These are phyloP conservation scores for Salix udensis DNA, from an alignment of 345 rosid species.

Conservation along the genomic window DNA sequence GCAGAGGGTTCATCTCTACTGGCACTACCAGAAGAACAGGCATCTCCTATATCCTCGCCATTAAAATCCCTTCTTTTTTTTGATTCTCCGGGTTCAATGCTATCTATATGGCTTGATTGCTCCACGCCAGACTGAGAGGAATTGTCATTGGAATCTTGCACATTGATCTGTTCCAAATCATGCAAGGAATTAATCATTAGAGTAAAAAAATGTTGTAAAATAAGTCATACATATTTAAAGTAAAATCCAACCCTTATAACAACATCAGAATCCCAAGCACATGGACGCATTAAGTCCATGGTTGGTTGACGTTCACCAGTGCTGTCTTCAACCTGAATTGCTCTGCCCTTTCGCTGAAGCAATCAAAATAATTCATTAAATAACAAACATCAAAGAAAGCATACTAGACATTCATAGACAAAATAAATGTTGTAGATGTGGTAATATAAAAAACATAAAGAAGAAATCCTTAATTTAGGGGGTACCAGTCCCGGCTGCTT, in stretches of 20 bases:
- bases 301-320: slow-evolving; percentile 53
- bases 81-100: slow-evolving; percentile 13
- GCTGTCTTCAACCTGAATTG: slow-evolving; percentile 56
- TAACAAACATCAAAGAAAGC: slow-evolving; percentile 3
- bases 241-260: slow-evolving; percentile 53
- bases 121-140: slow-evolving; percentile 24
- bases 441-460: not conserved
- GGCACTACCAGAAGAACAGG: slow-evolving; percentile 18
- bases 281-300: slow-evolving; percentile 35
- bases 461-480: not conserved
- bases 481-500: slow-evolving; percentile 24
- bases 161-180: slow-evolving; percentile 42
- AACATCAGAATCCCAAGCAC: slow-evolving; percentile 51
- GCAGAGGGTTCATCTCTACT: slow-evolving; percentile 26
- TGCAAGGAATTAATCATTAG: slow-evolving; percentile 14
- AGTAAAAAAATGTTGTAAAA: slow-evolving; percentile 4
- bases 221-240: slow-evolving; percentile 5
- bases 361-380: not conserved
- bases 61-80: slow-evolving; percentile 17
- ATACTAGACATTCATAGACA: not conserved
- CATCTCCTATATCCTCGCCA: slow-evolving; percentile 10
- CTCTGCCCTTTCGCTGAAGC: slow-evolving; percentile 50
- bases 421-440: not conserved
- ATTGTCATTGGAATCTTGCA: slow-evolving; percentile 43
- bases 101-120: slow-evolving; percentile 21